Base-by-base conservation (phyloP, 176 grass and related monocot species). In the Oryza glumipatula region DNA sequence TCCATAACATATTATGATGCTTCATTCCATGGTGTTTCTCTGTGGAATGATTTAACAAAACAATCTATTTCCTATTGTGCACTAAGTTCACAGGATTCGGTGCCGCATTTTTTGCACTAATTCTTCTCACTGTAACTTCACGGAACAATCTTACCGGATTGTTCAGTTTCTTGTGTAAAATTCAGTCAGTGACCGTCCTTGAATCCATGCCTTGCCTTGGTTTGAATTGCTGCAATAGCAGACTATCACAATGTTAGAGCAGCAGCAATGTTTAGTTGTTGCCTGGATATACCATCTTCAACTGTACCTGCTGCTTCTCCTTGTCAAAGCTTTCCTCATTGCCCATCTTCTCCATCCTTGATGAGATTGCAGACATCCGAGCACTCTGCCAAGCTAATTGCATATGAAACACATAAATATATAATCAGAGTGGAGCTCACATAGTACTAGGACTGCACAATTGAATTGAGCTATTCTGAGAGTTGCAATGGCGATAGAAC, bases 321-420 rank as follows among this genome's bases (percentile, higher is more conserved):
- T 2, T 11, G 16, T 16, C 22, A 74, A 33, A 47, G 58, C 22
- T 19, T 22, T 64, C 7, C n/a, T 92, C 87, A 92, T 3, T 90
- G 88, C 21, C 93, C 93, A 77, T 94, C 93, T 36, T 92, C 82
- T 16, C 93, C 93, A 51, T 94, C 93, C 85, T 92, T 90, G 85
- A 94, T 88, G 69, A 87, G 81, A 65, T 94, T 94, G 78, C 93
- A 94, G 14, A 92, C 88, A 41, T 94, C 93, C 11, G 90, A 92
- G 82, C 93, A 94, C 70, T 94, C 93, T 23, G 82, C 74, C 74
- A 92, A 56, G 79, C 88, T 92, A 60, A 21, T 60, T 1, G 6
- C 75, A 22, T 6, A 81, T 65, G 63, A 81, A 87, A 33, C 8
- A 13, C 11, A 17, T 68, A 3, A 1, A 39, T 0, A 39, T 39